Percentiles rank a stretch among this genome's conserved stretches.
These are phyloP conservation scores for Oryza nivara DNA, from an alignment of 176 grass and related monocot genomes.

Conservation along the genomic window DNA sequence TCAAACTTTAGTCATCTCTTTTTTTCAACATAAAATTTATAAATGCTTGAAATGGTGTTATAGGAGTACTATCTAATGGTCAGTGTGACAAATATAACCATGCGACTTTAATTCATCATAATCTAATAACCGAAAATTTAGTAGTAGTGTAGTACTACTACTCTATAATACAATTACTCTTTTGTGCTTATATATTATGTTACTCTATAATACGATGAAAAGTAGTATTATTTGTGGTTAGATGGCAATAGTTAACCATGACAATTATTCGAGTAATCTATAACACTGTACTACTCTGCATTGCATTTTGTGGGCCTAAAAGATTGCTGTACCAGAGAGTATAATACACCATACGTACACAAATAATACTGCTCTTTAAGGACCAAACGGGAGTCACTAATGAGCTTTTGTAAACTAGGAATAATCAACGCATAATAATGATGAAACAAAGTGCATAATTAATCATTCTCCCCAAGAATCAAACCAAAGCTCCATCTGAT, in stretches of 20 bases:
- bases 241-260: neutral
- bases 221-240: neutral
- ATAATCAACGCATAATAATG: slow-evolving; percentile 3
- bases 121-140: too few species aligned
- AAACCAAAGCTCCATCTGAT: slow-evolving; percentile 13
- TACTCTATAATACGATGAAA: too few species aligned
- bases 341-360: neutral
- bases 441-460: slow-evolving; percentile 39
- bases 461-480: slow-evolving; percentile 1
- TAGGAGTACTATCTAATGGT: too few species aligned
- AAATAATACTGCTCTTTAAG: neutral
- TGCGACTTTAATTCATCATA: too few species aligned
- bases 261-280: neutral
- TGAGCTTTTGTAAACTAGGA: neutral
- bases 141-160: too few species aligned
- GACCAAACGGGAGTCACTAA: neutral
- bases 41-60: too few species aligned
- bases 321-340: neutral
- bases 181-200: too few species aligned
- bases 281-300: too few species aligned
- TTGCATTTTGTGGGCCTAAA: neutral
- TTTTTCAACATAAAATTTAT: too few species aligned
- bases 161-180: too few species aligned
- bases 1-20: too few species aligned
- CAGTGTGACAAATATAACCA: too few species aligned